Base-by-base conservation (phyloP, 2,329 filamentous ascomycete species). In the Pseudogymnoascus sp. region DNA sequence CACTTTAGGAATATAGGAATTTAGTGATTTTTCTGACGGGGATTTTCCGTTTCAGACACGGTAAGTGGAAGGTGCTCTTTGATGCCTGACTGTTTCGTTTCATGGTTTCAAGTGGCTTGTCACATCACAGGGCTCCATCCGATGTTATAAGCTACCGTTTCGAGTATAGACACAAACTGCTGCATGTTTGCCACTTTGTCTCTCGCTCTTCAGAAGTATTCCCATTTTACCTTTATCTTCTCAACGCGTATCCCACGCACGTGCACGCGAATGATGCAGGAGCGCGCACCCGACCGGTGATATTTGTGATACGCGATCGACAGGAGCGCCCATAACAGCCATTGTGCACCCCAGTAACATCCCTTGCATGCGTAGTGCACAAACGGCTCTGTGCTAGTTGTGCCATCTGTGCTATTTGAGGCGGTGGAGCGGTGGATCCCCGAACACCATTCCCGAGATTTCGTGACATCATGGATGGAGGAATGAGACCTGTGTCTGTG, bases 291-390 rank as follows among this genome's bases (percentile, higher is more conserved):
- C 47, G 47, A 54, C 16, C 28, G 8, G 28, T 20, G 47, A 35
- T 33, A 54, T 54, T 54, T 54, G 47, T 54, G 28, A 54, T 54
- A 54, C 47, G 47, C 47, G 47, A 54, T 54, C 47, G 47, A 18
- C 47, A 54, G 28, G 47, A 54, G 47, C 18, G 9, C 28, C n/a
- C 28, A 33, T 54, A 28, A 7, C 39, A 54, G 47, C 47, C 16
- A 20, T 35, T 20, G 25, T 54, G 47, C 33, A 35, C 47, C 47
- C 47, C 28, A 33, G 28, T 4, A 33, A 6, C 16, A 35, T 20
- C 47, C 47, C 47, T 50, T 54, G 28, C 28, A 14, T 54, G 3
- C 25, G 3, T 54, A 54, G 47, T 12, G 28, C 9, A 20, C 47
- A 20, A 28, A 12, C 28, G 2, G 8, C 33, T 14, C 6, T 54